Base-by-base conservation (phyloP, 2,329 filamentous ascomycete species). In the Karstenula rhodostoma region DNA sequence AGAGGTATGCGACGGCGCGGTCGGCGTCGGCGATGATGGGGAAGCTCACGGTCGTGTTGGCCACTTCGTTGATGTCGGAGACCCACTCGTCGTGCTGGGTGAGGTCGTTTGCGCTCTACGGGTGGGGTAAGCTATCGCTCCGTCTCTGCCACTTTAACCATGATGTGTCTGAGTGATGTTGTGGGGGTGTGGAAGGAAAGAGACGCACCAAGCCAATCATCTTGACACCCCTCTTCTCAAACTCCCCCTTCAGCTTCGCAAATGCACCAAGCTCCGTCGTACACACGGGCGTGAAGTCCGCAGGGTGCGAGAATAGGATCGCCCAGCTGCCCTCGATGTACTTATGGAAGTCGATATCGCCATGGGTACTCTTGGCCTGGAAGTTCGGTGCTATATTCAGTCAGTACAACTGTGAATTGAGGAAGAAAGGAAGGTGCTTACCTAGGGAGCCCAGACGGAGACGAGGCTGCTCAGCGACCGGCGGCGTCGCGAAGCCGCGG, bases 201-300 rank as follows among this genome's bases (percentile, higher is more conserved):
- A 2, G 13, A 72, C 78, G 48, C 71, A 85, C 83, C 69, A 97
- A 86, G 51, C 94, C 94, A 73, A 97, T 94, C 82, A 97, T 89
- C 87, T 97, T 96, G 73, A 94, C 92, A 66, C 88, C 89, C 65
- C 93, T 89, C 84, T 91, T 92, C 74, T 88, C 86, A 81, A 97
- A 97, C 80, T 97, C 93, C 72, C 89, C 87, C 83, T 93, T 89
- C 65, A 97, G 86, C 82, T 94, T 95, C 70, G 93, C 91, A 73
- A 97, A 96, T 61, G 93, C 93, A 65, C 93, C 94, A 64, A 97
- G 90, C 84, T 97, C 94, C 57, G 93, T 97, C 66, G 94, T 97
- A 86, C 94, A 97, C 61, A 97, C 94, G 57, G 94, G 94, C 1
- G 94, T 97, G 85, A 92, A 97, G 81, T 97, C 94, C 61, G 81